Evolutionary conservation across 805 yeast species (phyloP).

Genomic region (Schwanniomyces polymorphus): DNA sequence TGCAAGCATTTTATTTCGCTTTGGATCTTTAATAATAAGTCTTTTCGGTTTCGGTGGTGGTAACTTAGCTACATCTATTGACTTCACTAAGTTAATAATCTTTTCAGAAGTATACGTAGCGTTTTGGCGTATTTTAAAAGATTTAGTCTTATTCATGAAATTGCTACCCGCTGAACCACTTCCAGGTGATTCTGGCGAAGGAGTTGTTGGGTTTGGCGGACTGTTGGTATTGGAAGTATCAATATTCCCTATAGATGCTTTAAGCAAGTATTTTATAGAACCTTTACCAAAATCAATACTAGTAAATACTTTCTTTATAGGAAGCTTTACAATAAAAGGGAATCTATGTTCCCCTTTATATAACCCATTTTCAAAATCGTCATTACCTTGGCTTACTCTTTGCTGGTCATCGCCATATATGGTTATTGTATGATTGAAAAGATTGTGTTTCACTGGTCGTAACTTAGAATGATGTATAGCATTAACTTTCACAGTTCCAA

Average conservation of each 20-base stretch:
- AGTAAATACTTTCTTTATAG: conserved; percentile 68
- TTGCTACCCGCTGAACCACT: conserved; percentile 7
- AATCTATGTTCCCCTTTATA: conserved; percentile 84
- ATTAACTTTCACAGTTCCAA: conserved; percentile 58
- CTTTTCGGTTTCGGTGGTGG: conserved; percentile 68
- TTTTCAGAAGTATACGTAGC: conserved; percentile 52
- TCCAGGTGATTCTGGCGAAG: conserved; percentile 10
- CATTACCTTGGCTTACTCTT: conserved; percentile 11
- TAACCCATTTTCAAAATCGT: conserved; percentile 47
- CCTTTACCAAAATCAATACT: conserved; percentile 85
- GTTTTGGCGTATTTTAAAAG: conserved; percentile 22
- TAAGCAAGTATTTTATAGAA: conserved; percentile 65
- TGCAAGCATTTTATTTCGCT: conserved; percentile 21
- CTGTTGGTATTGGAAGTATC: conserved; percentile 12
- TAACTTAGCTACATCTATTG: conserved; percentile 68
- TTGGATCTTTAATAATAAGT: conserved; percentile 59
- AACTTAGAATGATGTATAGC: conserved; percentile 53
- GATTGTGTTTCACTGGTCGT: conserved; percentile 48
- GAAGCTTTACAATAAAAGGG: conserved; percentile 83
- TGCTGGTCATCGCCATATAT: conserved; percentile 49
- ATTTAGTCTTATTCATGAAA: conserved; percentile 21
- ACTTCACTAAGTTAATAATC: conserved; percentile 61
- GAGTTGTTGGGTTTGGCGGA: conserved; percentile 7
- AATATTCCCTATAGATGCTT: conserved; percentile 43
- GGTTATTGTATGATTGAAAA: conserved; percentile 60